phyloP scores from a whole-genome alignment of 495 filamentous ascomycete genomes.

The Talaromyces ruber region DNA sequence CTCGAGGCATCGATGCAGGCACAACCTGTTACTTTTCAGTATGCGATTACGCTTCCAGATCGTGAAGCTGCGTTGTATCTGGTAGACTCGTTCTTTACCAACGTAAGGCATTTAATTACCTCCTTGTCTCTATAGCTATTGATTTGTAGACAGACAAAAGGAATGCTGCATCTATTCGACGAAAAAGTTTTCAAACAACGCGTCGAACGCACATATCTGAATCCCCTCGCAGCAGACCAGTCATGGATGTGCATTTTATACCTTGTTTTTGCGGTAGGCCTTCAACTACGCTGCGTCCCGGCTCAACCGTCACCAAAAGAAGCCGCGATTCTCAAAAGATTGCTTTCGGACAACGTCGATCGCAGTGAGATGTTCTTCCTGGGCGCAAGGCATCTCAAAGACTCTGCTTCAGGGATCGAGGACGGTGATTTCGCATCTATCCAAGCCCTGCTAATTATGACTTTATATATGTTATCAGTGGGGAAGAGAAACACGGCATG shows the following conservation, averaged over 20 bases:
- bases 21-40: conserved; percentile 26
- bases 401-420: conserved; percentile 49
- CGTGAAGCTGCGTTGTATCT: conserved; percentile 44
- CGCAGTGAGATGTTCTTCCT: conserved; percentile 52
- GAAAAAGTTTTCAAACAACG: conserved; percentile 35
- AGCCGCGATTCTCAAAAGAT: conserved; percentile 38
- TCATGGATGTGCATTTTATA: conserved; percentile 46
- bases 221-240: conserved; percentile 39
- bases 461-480: conserved; percentile 48
- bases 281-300: conserved; percentile 39
- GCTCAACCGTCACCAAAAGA: conserved; percentile 38
- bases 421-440: conserved; percentile 57
- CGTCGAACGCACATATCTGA: conserved; percentile 43
- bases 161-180: conserved; percentile 47
- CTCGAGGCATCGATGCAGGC: conserved; percentile 46
- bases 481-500: conserved; percentile 53
- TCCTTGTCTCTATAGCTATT: background rate
- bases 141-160: conserved; percentile 38
- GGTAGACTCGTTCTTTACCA: conserved; percentile 50
- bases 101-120: conserved; percentile 29
- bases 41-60: conserved; percentile 45
- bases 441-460: conserved; percentile 52
- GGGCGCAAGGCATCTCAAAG: conserved; percentile 44
- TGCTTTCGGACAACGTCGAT: conserved; percentile 33
- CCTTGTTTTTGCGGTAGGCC: conserved; percentile 50